These are phyloP conservation scores for Hygrophila difformis DNA, from an alignment of 257 asterid species.

Conservation along the genomic window DNA sequence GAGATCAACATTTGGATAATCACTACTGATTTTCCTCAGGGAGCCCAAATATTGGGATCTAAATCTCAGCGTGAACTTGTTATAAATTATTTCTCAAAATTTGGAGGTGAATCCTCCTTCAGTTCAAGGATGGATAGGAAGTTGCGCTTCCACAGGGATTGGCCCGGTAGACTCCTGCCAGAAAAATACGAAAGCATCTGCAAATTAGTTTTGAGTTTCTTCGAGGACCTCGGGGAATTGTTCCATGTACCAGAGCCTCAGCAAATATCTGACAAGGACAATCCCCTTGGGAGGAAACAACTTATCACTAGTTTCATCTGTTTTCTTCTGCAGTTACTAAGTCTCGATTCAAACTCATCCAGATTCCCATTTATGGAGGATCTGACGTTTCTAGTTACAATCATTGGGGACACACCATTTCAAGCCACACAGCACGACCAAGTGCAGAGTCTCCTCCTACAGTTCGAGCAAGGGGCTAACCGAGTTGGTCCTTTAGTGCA, in stretches of 20 bases:
- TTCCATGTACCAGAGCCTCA: background rate
- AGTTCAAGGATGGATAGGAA: background rate
- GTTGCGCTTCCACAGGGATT: background rate
- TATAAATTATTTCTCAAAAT: background rate
- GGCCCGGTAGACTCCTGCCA: background rate
- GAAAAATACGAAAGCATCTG: background rate
- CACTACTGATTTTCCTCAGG: background rate
- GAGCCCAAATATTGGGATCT: background rate
- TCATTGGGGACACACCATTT: no score
- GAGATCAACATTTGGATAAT: background rate
- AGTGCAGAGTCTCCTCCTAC: no score
- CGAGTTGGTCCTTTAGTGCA: no score
- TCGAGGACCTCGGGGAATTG: background rate
- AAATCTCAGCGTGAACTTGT: background rate
- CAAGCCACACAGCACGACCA: no score
- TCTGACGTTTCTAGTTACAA: no score
- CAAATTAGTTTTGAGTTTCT: background rate
- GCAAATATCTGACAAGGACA: background rate
- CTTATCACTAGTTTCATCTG: background rate
- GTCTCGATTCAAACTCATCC: no score
- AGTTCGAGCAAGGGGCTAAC: no score
- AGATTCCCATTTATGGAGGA: no score
- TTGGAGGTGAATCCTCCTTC: background rate
- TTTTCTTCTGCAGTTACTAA: slow-evolving; percentile 4
- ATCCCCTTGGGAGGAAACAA: background rate